Base-by-base conservation (phyloP, 768 basidiomycete genomes). In the Arthromyces matolae region DNA sequence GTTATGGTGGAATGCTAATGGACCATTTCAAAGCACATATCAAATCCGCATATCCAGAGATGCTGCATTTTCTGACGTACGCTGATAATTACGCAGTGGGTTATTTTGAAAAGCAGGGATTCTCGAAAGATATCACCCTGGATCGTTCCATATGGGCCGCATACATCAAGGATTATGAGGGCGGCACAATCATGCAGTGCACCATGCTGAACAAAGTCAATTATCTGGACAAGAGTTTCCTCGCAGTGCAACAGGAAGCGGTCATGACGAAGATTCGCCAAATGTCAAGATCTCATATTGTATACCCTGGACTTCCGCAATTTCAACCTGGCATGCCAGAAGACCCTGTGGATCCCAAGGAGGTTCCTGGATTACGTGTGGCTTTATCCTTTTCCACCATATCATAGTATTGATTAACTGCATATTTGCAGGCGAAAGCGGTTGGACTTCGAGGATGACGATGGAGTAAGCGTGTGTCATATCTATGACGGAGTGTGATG, bases 151-250 rank as follows among this genome's bases (percentile, higher is more conserved):
- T 86, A 7, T 99, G 96, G 96, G 94, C 95, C 0, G 96, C 94
- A 9, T 98, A 99, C 66, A 98, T 99, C 81, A 99, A 98, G 65
- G 96, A 99, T 64, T 99, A 99, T 67, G 96, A 99, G 66, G 95
- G 95, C 32, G 94, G 92, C 14, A 99, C 95, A 36, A 93, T 98
- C 70, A 97, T 99, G 94, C 91, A 94, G 65, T 99, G 96, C 61
- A 86, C 86, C 5, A 86, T 99, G 89, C 67, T 99, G n/a, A 83
- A 79, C 42, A 91, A 89, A 62, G 83, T 98, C 52, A 83, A 93
- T 61, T 99, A 98, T 60, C 75, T 94, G 50, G 76, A 87, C 55
- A 92, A 90, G 51, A 81, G 81, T 45, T 82, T 88, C 52, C 71
- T 97, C 47, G 72, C 80, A 4, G 73, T 72, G 50, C 96, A 99